Evolutionary conservation across 495 filamentous ascomycete genomes (phyloP).

Genomic region (Aspergillus coremiiformis): DNA sequence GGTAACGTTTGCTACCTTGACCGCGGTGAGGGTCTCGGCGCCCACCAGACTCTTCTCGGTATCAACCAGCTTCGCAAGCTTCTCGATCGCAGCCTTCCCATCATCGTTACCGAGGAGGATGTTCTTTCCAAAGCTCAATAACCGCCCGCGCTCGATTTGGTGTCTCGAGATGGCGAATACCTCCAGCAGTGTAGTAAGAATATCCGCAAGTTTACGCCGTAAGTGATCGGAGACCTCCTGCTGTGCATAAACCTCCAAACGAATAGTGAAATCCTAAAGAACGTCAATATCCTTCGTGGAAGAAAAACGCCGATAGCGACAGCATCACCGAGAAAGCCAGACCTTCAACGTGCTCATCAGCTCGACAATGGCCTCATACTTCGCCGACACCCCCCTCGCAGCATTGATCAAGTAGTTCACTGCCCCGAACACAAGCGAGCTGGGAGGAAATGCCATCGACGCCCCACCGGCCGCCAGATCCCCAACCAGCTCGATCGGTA

Average conservation of each 20-base stretch:
- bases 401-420: conserved; percentile 24
- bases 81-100: conserved; percentile 15
- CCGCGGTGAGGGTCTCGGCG: conserved; percentile 24
- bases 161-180: conserved; percentile 27
- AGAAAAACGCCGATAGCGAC: too few relatives aligned
- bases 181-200: conserved; percentile 27
- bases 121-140: conserved; percentile 18
- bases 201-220: conserved; percentile 20
- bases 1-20: conserved; percentile 8
- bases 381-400: conserved; percentile 24
- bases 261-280: conserved; percentile 27
- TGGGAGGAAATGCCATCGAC: conserved; percentile 23
- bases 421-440: conserved; percentile 22
- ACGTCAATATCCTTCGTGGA: too few relatives aligned
- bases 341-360: conserved; percentile 20
- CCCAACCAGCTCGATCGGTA: conserved; percentile 23
- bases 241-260: conserved; percentile 21
- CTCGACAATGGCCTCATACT: conserved; percentile 25
- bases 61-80: conserved; percentile 19
- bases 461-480: conserved; percentile 19
- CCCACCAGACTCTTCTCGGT: conserved; percentile 22
- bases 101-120: conserved; percentile 23
- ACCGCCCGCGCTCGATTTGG: conserved; percentile 20
- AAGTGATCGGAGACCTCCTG: conserved; percentile 16
- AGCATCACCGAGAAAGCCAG: too few relatives aligned